Evolutionary conservation across 257 asterid species (phyloP).

Genomic region (Anisodus acutangulus): DNA sequence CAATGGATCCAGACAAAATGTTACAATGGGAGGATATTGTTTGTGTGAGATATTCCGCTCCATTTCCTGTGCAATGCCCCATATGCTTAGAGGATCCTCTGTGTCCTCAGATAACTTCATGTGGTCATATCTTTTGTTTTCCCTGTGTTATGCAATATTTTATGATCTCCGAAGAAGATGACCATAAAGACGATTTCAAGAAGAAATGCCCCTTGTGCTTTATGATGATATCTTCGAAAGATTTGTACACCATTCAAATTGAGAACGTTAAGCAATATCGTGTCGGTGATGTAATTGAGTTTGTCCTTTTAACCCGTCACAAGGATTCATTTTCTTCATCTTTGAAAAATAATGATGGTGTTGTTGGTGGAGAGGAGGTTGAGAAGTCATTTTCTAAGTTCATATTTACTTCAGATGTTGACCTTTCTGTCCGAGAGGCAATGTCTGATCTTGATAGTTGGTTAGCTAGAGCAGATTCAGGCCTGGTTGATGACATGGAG

Average conservation of each 20-base stretch:
- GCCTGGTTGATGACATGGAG: conserved; percentile 90
- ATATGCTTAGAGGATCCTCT: conserved; percentile 87
- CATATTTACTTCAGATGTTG: conserved; percentile 86
- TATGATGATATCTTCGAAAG: conserved; percentile 81
- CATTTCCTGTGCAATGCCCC: conserved; percentile 82
- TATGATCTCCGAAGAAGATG: conserved; percentile 57
- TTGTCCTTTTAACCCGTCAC: conserved; percentile 73
- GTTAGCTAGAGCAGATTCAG: conserved; percentile 93
- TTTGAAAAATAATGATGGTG: conserved; percentile 54
- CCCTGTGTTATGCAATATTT: conserved; percentile 88
- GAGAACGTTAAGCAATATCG: conserved; percentile 69
- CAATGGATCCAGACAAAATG: conserved; percentile 88
- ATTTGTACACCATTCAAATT: conserved; percentile 67
- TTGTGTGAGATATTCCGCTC: conserved; percentile 79
- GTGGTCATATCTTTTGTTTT: conserved; percentile 97
- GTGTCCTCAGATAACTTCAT: conserved; percentile 93
- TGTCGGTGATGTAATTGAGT: conserved; percentile 66
- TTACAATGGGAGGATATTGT: conserved; percentile 87
- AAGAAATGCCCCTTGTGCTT: conserved; percentile 93
- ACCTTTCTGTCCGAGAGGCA: conserved; percentile 80
- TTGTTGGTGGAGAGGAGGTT: conserved; percentile 46
- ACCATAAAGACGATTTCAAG: conserved; percentile 57
- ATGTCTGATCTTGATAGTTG: conserved; percentile 85
- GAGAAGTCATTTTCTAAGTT: conserved; percentile 76
- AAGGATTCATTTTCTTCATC: conserved; percentile 70